phyloP scores from a whole-genome alignment of 208 protist species.

The Angomonas desouzai region DNA sequence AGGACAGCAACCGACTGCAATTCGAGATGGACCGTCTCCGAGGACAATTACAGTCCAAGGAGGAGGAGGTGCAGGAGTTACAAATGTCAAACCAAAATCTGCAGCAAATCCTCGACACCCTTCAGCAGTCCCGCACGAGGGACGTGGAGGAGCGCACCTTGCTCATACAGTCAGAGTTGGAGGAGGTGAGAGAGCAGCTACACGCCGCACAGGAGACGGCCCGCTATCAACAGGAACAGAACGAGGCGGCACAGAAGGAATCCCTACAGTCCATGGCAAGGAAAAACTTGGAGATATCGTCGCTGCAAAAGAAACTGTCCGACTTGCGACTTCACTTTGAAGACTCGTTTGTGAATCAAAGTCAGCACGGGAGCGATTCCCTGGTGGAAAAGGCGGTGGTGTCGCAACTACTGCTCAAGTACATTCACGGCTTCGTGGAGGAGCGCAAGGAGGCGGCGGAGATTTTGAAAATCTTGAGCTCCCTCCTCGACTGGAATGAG shows the following conservation, averaged over 20 bases:
- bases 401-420: conserved; percentile 80
- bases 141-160: conserved; percentile 20
- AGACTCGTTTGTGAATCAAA: not conserved
- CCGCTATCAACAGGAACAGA: conserved; percentile 15
- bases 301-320: conserved; percentile 71
- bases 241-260: not conserved
- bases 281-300: conserved; percentile 63
- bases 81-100: conserved; percentile 19
- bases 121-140: conserved; percentile 22
- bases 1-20: conserved; percentile 40
- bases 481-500: conserved; percentile 76
- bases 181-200: conserved; percentile 23
- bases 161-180: conserved; percentile 22
- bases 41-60: conserved; percentile 20
- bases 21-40: conserved; percentile 46
- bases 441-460: conserved; percentile 25
- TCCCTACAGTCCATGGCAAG: not conserved
- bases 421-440: conserved; percentile 66
- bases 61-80: conserved; percentile 25
- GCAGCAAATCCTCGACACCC: conserved; percentile 27
- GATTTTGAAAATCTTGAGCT: conserved; percentile 74
- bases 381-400: conserved; percentile 76
- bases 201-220: not conserved
- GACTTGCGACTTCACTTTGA: conserved; percentile 63
- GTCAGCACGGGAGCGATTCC: not conserved